Evolutionary conservation across 2,329 filamentous ascomycete genomes (phyloP).

Genomic region (Chaetomiaceae sp.): DNA sequence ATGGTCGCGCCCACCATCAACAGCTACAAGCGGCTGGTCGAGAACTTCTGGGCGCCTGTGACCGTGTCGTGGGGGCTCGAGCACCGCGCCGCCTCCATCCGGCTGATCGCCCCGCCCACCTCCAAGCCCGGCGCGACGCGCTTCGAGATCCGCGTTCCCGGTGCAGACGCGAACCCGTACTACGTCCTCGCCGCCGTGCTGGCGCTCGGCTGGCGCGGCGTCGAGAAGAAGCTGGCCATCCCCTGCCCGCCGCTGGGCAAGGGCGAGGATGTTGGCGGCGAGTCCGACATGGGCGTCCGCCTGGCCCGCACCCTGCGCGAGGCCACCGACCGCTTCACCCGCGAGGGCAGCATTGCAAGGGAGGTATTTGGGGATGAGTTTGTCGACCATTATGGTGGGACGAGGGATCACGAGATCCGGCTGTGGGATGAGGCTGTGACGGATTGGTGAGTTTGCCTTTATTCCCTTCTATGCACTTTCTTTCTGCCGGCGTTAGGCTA

Average conservation of each 20-base stretch:
- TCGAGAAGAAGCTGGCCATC: conserved; percentile 87
- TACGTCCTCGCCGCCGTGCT: conserved; percentile 82
- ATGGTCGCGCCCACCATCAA: conserved; percentile 91
- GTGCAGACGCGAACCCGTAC: conserved; percentile 89
- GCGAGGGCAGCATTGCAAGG: conserved; percentile 76
- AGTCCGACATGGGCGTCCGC: conserved; percentile 63
- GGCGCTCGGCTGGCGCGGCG: conserved; percentile 81
- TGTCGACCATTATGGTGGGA: conserved; percentile 91
- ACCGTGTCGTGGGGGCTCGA: conserved; percentile 96
- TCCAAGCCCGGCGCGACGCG: conserved; percentile 78
- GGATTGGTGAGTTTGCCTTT: conserved; percentile 66
- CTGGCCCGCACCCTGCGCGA: conserved; percentile 82
- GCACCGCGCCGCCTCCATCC: conserved; percentile 85
- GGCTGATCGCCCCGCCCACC: conserved; percentile 83
- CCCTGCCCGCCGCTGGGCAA: conserved; percentile 75
- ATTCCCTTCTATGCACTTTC: background rate
- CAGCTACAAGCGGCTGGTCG: conserved; percentile 94
- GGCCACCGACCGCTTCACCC: conserved; percentile 71
- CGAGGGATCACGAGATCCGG: conserved; percentile 81
- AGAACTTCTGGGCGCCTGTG: conserved; percentile 98
- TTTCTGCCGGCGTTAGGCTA: conserved; percentile 16
- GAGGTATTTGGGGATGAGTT: conserved; percentile 93
- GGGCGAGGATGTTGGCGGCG: conserved; percentile 72
- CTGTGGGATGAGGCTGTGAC: conserved; percentile 95
- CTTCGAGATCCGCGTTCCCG: conserved; percentile 87